Evolutionary conservation across 2,329 filamentous ascomycete species (phyloP).

Genomic region (Pseudocercospora crystallina): DNA sequence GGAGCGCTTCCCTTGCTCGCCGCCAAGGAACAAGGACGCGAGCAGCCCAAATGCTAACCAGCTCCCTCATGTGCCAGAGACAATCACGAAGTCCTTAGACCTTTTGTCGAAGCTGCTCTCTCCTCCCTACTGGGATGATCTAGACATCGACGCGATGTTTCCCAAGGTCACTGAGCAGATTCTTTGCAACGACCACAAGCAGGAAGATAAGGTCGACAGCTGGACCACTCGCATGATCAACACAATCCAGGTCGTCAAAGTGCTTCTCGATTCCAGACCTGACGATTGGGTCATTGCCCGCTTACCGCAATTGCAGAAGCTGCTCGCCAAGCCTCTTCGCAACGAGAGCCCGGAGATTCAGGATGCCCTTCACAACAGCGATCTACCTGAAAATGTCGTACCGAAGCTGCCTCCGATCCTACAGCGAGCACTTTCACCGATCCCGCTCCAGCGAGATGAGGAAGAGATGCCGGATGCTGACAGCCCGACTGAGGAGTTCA

Average conservation of each 20-base stretch:
- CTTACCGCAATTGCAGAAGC: conserved; percentile 75
- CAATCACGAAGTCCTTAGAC: conserved; percentile 80
- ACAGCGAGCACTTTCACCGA: conserved; percentile 79
- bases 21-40: conserved; percentile 60
- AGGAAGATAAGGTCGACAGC: conserved; percentile 60
- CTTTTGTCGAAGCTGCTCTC: conserved; percentile 83
- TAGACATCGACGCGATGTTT: conserved; percentile 81
- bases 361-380: conserved; percentile 78
- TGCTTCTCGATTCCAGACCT: conserved; percentile 82
- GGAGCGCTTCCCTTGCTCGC: conserved; percentile 74
- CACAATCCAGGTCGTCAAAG: conserved; percentile 84
- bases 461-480: conserved; percentile 71
- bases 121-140: conserved; percentile 83
- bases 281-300: conserved; percentile 88
- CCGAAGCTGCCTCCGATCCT: conserved; percentile 67
- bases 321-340: conserved; percentile 84
- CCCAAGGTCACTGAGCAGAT: conserved; percentile 86
- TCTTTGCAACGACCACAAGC: conserved; percentile 67
- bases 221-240: conserved; percentile 89
- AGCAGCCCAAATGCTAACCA: conserved; percentile 34
- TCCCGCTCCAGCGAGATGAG: conserved; percentile 73
- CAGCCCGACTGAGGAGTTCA: conserved; percentile 78
- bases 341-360: conserved; percentile 91
- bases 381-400: conserved; percentile 67
- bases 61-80: conserved; percentile 60